Evolutionary conservation across 306 rosid species (phyloP).

Genomic region (Cicer yamashitae): DNA sequence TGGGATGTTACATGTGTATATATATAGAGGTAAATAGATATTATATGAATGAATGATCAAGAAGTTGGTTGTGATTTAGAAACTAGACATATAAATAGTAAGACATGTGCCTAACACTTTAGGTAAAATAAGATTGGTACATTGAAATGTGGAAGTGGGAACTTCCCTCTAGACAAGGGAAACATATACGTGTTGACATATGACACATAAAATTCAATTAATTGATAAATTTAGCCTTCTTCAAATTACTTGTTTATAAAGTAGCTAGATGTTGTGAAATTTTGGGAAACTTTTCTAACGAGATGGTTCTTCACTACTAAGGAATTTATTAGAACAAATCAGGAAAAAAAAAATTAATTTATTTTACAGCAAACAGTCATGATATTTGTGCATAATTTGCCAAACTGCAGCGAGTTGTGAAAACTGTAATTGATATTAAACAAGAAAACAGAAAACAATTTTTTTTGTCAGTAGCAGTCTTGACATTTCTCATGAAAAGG

Average conservation of each 20-base stretch:
- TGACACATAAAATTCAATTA: background rate
- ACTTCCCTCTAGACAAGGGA: slow-evolving; percentile 2
- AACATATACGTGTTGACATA: background rate
- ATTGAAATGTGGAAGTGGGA: background rate
- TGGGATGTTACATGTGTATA: slow-evolving; percentile 12
- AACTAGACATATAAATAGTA: slow-evolving; percentile 3
- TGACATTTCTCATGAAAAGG: too few relatives aligned
- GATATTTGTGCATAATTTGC: too few relatives aligned
- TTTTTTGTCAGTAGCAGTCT: too few relatives aligned
- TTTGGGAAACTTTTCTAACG: background rate
- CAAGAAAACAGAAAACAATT: too few relatives aligned
- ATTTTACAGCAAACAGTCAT: too few relatives aligned
- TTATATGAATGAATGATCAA: too few relatives aligned
- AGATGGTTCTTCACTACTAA: too few relatives aligned
- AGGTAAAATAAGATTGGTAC: background rate
- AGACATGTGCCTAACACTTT: slow-evolving; percentile 4
- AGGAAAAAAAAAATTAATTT: too few relatives aligned
- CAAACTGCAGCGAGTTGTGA: too few relatives aligned
- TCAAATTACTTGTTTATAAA: background rate
- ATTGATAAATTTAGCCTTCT: background rate
- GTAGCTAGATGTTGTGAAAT: background rate
- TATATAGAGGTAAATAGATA: background rate
- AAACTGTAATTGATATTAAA: too few relatives aligned
- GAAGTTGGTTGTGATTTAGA: background rate
- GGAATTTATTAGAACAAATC: too few relatives aligned